Evolutionary conservation across 2,329 filamentous ascomycete genomes (phyloP).

Genomic region (Clarireedia homoeocarpa): DNA sequence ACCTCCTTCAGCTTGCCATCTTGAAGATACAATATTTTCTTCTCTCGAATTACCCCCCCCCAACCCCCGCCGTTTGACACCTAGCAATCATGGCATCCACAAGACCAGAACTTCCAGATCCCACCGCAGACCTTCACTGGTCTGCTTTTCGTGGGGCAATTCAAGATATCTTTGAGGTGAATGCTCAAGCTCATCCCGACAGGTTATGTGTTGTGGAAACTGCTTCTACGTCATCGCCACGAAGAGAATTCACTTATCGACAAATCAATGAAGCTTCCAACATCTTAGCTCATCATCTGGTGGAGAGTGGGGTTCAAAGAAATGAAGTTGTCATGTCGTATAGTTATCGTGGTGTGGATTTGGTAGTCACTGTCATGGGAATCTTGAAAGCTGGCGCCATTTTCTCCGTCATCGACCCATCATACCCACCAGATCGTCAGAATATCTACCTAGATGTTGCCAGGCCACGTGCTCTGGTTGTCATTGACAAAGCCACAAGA

Average conservation of each 20-base stretch:
- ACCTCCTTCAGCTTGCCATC: background rate
- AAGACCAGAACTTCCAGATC: slow-evolving; percentile 38
- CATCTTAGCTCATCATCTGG: slow-evolving; percentile 69
- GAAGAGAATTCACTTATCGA: slow-evolving; percentile 69
- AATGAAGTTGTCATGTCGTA: slow-evolving; percentile 94
- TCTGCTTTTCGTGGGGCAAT: slow-evolving; percentile 51
- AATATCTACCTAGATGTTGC: slow-evolving; percentile 78
- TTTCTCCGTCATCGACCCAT: slow-evolving; percentile 66
- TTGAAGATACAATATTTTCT: background rate
- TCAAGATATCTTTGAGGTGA: slow-evolving; percentile 49
- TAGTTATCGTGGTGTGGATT: slow-evolving; percentile 72
- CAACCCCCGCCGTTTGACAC: slow-evolving; percentile 1
- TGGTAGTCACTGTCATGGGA: slow-evolving; percentile 77
- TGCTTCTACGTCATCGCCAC: slow-evolving; percentile 39
- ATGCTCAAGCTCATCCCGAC: slow-evolving; percentile 56
- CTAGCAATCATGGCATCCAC: slow-evolving; percentile 14
- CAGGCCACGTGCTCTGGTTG: slow-evolving; percentile 62
- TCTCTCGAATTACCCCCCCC: slow-evolving; percentile 1
- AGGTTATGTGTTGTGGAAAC: slow-evolving; percentile 63
- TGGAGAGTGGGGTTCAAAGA: slow-evolving; percentile 60
- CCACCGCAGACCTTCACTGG: slow-evolving; percentile 51
- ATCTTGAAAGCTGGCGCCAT: slow-evolving; percentile 51
- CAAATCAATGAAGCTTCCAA: slow-evolving; percentile 85
- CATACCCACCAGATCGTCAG: slow-evolving; percentile 73
- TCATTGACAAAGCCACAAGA: slow-evolving; percentile 63